phyloP scores from a whole-genome alignment of 106 monocot genomes.

The Hemerocallis citrina region DNA sequence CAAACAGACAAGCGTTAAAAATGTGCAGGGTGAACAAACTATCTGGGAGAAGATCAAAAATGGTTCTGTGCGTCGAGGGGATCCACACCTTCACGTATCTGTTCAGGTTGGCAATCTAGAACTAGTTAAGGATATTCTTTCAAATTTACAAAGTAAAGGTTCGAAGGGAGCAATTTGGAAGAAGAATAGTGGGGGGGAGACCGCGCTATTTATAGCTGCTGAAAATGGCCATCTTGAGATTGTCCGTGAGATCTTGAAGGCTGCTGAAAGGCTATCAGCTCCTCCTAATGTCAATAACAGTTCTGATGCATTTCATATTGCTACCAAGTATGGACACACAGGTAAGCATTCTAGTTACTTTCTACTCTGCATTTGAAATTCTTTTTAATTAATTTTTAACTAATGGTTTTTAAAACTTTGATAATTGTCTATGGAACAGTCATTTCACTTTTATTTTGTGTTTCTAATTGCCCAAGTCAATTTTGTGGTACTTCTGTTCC shows the following conservation, averaged over 20 bases:
- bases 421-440: no score
- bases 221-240: conserved; percentile 32
- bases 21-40: no score
- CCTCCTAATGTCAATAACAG: conserved; percentile 33
- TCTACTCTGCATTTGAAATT: not conserved
- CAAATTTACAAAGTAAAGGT: conserved; percentile 1
- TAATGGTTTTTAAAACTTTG: not conserved
- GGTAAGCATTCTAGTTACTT: conserved; percentile 11
- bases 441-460: no score
- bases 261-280: conserved; percentile 18
- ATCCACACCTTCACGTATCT: conserved; percentile 9
- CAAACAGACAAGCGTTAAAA: conserved; percentile 14
- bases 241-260: conserved; percentile 24
- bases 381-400: not conserved
- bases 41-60: conserved; percentile 1
- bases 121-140: conserved; percentile 15
- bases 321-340: conserved; percentile 34
- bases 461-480: no score
- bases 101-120: conserved; percentile 1
- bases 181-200: conserved; percentile 35
- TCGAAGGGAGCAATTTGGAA: conserved; percentile 19
- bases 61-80: conserved; percentile 1
- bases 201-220: conserved; percentile 35
- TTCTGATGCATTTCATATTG: conserved; percentile 36
- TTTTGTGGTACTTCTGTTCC: no score